phyloP scores from a whole-genome alignment of 2,329 filamentous ascomycete species.

The Nothopassalora personata region DNA sequence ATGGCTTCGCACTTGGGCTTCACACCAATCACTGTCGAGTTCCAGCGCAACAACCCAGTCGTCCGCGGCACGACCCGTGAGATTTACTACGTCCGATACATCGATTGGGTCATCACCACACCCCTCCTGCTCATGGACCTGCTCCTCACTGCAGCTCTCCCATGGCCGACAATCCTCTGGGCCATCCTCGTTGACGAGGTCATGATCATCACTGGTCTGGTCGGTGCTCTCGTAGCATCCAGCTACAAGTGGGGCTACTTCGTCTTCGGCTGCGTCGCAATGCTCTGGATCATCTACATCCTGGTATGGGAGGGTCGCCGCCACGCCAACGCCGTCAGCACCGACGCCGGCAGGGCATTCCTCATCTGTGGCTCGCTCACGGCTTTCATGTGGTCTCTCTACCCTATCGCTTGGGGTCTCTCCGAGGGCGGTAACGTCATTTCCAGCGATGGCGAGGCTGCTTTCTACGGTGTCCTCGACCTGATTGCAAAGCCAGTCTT shows the following conservation, averaged over 20 bases:
- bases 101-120: conserved; percentile 61
- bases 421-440: conserved; percentile 62
- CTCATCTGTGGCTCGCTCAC: conserved; percentile 54
- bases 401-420: conserved; percentile 59
- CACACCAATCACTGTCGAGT: conserved; percentile 59
- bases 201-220: conserved; percentile 62
- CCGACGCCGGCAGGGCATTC: conserved; percentile 51
- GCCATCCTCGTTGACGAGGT: conserved; percentile 59
- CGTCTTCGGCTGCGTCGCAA: conserved; percentile 47
- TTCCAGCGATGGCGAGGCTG: conserved; percentile 59
- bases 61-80: conserved; percentile 52
- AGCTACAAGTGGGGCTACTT: conserved; percentile 67
- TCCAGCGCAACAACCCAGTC: conserved; percentile 40
- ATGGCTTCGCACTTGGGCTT: conserved; percentile 64
- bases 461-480: conserved; percentile 65
- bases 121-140: conserved; percentile 59
- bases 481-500: conserved; percentile 61
- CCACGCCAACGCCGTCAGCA: conserved; percentile 52
- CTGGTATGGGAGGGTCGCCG: conserved; percentile 53
- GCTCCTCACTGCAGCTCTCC: conserved; percentile 59
- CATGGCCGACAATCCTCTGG: conserved; percentile 59
- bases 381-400: conserved; percentile 58
- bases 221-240: conserved; percentile 58
- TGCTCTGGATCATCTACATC: conserved; percentile 55
- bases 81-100: conserved; percentile 63